These are phyloP conservation scores for Viola odorata DNA, from an alignment of 345 rosid species.

Conservation along the genomic window DNA sequence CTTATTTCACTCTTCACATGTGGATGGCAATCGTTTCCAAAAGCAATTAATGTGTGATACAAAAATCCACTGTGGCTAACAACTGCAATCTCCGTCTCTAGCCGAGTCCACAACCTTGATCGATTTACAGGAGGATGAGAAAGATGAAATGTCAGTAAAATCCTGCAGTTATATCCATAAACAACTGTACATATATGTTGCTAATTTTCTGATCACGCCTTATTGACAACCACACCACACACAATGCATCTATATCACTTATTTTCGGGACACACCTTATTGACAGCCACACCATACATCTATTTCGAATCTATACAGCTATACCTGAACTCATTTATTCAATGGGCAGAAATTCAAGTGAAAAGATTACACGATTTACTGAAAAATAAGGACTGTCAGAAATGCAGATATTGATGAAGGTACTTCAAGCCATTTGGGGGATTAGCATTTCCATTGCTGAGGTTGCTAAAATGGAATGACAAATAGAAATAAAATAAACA, in stretches of 20 bases:
- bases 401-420: too few species aligned
- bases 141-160: not conserved
- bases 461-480: not conserved
- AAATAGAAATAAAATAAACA: not conserved
- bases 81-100: conserved; percentile 71
- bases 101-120: conserved; percentile 63
- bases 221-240: too few species aligned
- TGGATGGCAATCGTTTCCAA: conserved; percentile 49
- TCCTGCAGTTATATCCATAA: not conserved
- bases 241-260: too few species aligned
- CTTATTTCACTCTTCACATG: conserved; percentile 47
- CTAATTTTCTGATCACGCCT: too few species aligned
- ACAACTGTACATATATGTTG: too few species aligned
- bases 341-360: too few species aligned
- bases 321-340: too few species aligned
- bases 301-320: too few species aligned
- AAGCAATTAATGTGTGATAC: conserved; percentile 43
- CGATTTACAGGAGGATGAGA: conserved; percentile 6
- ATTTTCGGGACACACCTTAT: too few species aligned
- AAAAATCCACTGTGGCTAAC: conserved; percentile 74
- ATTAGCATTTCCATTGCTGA: not conserved
- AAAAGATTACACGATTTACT: too few species aligned
- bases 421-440: not conserved
- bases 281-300: too few species aligned
- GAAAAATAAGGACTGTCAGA: too few species aligned